Conservation (phyloP, 2,329 filamentous ascomycete genomes). For the Xylariaceae sp. region DNA sequence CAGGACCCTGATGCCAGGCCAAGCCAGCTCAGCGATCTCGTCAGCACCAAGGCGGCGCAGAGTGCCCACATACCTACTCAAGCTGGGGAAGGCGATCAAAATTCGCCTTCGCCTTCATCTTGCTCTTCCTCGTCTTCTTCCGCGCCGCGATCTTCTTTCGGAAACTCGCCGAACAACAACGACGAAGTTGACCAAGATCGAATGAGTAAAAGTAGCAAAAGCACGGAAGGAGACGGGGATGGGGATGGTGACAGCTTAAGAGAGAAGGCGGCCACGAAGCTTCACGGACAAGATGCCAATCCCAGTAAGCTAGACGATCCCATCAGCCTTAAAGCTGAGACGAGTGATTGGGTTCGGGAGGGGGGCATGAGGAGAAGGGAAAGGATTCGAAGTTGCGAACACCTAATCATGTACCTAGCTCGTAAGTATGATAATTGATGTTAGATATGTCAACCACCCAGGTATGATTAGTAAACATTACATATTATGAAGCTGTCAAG, state of each 20-base stretch:
- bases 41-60: conserved; percentile 44
- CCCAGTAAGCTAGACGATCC: conserved; percentile 31
- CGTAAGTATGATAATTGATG: neutral
- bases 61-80: conserved; percentile 36
- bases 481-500: too few relatives aligned
- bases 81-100: conserved; percentile 28
- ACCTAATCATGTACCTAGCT: neutral
- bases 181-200: neutral
- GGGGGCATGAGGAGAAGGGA: conserved; percentile 16
- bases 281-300: conserved; percentile 29
- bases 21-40: conserved; percentile 43
- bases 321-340: conserved; percentile 29
- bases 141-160: too few relatives aligned
- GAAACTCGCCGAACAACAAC: neutral
- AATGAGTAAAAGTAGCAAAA: neutral
- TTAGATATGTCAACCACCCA: too few relatives aligned
- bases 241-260: conserved; percentile 18
- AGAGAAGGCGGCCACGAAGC: conserved; percentile 26
- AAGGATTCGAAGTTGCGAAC: conserved; percentile 33
- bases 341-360: conserved; percentile 20
- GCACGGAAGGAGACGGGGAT: neutral
- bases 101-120: neutral
- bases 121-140: conserved; percentile 1
- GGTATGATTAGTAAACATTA: too few relatives aligned
- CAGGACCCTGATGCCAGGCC: conserved; percentile 40